These are phyloP conservation scores for Globisporangium sylvaticum DNA, from an alignment of 352 stramenopile genomes.

Conservation along the genomic window DNA sequence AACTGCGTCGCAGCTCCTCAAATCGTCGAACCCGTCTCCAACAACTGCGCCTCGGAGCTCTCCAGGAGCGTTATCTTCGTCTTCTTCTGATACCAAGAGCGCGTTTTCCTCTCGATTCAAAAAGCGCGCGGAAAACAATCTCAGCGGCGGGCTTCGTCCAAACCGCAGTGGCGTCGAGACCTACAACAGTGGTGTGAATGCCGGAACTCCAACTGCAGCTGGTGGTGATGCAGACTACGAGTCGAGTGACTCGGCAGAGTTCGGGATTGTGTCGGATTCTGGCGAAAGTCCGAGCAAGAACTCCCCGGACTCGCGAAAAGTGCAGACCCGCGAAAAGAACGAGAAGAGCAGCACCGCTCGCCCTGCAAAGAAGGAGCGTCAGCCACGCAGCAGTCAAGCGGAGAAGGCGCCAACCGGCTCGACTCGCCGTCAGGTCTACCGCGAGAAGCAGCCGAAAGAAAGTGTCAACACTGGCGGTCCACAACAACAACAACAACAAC, in stretches of 20 bases:
- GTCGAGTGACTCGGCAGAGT: constrained; percentile 16
- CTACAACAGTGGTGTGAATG: not conserved
- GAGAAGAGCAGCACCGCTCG: constrained; percentile 23
- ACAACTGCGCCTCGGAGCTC: not conserved
- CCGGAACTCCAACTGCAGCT: not conserved
- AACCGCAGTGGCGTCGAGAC: not conserved
- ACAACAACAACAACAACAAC: not conserved
- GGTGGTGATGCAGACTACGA: constrained; percentile 13
- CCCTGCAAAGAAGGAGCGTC: constrained; percentile 20
- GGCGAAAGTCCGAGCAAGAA: constrained; percentile 16
- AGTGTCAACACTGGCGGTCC: not conserved
- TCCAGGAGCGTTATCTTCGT: not conserved
- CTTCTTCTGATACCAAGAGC: not conserved
- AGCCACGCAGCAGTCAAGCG: not conserved
- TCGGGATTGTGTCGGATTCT: constrained; percentile 9
- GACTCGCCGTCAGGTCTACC: constrained; percentile 51
- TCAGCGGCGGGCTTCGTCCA: not conserved
- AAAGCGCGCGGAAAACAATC: not conserved
- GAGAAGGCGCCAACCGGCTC: constrained; percentile 14
- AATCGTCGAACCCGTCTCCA: not conserved
- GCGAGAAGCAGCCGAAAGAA: constrained; percentile 46
- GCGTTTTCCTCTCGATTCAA: not conserved
- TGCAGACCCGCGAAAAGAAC: constrained; percentile 15
- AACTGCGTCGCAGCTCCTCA: not conserved
- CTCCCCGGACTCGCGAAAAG: constrained; percentile 10